These are phyloP conservation scores for Colletotrichum ledebouriae DNA, from an alignment of 2,329 filamentous ascomycete species.

Conservation along the genomic window DNA sequence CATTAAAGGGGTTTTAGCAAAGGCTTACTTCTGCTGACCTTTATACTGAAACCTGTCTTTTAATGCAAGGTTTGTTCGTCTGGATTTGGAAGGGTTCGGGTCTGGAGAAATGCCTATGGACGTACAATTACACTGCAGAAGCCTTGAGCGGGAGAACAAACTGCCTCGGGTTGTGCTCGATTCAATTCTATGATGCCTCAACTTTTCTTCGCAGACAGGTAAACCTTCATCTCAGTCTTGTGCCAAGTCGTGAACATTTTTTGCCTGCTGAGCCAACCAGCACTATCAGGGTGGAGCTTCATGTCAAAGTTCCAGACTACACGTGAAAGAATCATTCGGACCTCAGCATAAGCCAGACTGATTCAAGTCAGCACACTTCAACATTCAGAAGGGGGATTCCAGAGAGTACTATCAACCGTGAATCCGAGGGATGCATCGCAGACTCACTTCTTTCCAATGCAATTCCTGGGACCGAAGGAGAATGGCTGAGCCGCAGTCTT, in stretches of 20 bases:
- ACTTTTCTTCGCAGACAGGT: conserved; percentile 12
- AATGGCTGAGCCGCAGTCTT: conserved; percentile 62
- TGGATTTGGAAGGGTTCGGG: no score
- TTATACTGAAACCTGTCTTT: no score
- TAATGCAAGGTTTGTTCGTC: no score
- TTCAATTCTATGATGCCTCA: not conserved
- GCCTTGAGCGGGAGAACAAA: no score
- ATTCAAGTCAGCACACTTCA: not conserved
- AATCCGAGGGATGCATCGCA: no score
- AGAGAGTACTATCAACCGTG: not conserved
- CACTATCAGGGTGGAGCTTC: conserved; percentile 44
- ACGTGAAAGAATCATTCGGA: conserved; percentile 29
- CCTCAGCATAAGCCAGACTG: conserved; percentile 35
- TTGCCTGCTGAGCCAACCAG: conserved; percentile 52
- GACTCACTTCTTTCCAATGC: conserved; percentile 63
- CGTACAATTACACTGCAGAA: no score
- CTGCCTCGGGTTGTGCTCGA: no score
- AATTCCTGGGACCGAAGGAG: conserved; percentile 62
- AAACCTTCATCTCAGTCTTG: conserved; percentile 39
- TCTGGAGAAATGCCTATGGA: no score
- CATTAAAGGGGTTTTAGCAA: no score
- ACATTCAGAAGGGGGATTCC: no score
- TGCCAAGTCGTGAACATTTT: conserved; percentile 41
- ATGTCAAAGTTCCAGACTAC: conserved; percentile 40
- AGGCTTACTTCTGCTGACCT: no score